These are phyloP conservation scores for Schwanniomyces sp. DNA, from an alignment of 805 yeast genomes.

Conservation along the genomic window DNA sequence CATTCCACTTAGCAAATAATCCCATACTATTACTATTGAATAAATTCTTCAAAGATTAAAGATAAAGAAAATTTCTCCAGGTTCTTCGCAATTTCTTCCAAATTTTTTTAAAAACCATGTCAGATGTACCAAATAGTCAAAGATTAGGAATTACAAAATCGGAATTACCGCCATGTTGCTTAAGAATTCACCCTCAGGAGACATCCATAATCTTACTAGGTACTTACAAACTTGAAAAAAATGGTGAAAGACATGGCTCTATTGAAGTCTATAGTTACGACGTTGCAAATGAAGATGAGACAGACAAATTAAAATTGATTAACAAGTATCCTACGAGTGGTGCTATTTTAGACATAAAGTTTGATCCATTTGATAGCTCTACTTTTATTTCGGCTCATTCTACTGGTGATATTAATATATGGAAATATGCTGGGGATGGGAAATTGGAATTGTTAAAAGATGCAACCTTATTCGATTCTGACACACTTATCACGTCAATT, in stretches of 20 bases:
- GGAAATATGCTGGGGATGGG: conserved; percentile 45
- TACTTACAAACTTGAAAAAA: conserved; percentile 69
- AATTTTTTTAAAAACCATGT: neutral
- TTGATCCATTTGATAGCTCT: conserved; percentile 53
- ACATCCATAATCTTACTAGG: conserved; percentile 60
- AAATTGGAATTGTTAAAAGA: conserved; percentile 10
- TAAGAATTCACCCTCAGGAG: conserved; percentile 58
- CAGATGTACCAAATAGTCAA: conserved; percentile 11
- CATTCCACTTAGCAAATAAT: conserved; percentile 38
- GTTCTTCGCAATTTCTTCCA: neutral
- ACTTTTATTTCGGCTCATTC: conserved; percentile 70
- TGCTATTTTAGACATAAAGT: conserved; percentile 78
- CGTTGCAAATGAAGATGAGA: conserved; percentile 8
- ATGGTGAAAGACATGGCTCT: conserved; percentile 64
- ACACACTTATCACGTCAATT: conserved; percentile 61
- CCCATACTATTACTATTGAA: conserved; percentile 15
- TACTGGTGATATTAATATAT: conserved; percentile 68
- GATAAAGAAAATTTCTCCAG: neutral
- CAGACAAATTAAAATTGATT: conserved; percentile 16
- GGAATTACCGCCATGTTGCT: conserved; percentile 79
- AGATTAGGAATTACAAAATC: conserved; percentile 39
- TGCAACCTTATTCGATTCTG: conserved; percentile 47
- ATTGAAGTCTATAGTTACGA: conserved; percentile 41
- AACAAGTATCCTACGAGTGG: conserved; percentile 38
- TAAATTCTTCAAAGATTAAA: neutral